phyloP scores from a whole-genome alignment of 1,139 yeast species.

The Suhomyces bokatorum region DNA sequence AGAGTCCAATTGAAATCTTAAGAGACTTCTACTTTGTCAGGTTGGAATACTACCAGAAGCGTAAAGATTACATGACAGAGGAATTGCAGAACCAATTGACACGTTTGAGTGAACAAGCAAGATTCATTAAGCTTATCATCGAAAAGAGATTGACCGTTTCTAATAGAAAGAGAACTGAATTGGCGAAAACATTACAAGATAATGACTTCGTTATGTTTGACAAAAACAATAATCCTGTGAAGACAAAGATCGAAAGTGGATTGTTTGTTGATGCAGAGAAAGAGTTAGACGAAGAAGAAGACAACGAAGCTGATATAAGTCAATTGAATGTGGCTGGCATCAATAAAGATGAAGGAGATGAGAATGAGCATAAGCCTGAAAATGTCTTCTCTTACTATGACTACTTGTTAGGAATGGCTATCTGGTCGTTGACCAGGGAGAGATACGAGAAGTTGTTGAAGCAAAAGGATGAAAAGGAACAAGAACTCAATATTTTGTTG shows the following conservation, averaged over 20 bases:
- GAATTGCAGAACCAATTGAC: conserved; percentile 73
- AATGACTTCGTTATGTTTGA: conserved; percentile 76
- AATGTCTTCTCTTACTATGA: conserved; percentile 61
- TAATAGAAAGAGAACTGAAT: conserved; percentile 67
- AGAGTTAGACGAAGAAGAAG: conserved; percentile 37
- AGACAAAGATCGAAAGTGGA: conserved; percentile 18
- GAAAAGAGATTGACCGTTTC: conserved; percentile 69
- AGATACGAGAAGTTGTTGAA: conserved; percentile 75
- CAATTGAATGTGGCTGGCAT: conserved; percentile 32
- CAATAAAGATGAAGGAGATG: conserved; percentile 28
- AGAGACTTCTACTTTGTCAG: conserved; percentile 84
- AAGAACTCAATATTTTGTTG: conserved; percentile 66
- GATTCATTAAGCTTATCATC: conserved; percentile 88
- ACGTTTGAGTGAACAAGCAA: conserved; percentile 78
- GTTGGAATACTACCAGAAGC: conserved; percentile 83
- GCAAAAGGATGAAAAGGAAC: conserved; percentile 72
- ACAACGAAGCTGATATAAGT: conserved; percentile 39
- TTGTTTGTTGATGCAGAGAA: conserved; percentile 30
- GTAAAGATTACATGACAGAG: conserved; percentile 78
- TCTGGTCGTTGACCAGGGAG: conserved; percentile 91
- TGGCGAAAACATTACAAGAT: conserved; percentile 62
- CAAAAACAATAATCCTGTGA: conserved; percentile 59
- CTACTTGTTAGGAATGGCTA: conserved; percentile 81
- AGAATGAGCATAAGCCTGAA: conserved; percentile 38
- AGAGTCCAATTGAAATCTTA: conserved; percentile 72